Base-by-base conservation (phyloP, 176 grass and related monocot species). In the Triticum monococcum region DNA sequence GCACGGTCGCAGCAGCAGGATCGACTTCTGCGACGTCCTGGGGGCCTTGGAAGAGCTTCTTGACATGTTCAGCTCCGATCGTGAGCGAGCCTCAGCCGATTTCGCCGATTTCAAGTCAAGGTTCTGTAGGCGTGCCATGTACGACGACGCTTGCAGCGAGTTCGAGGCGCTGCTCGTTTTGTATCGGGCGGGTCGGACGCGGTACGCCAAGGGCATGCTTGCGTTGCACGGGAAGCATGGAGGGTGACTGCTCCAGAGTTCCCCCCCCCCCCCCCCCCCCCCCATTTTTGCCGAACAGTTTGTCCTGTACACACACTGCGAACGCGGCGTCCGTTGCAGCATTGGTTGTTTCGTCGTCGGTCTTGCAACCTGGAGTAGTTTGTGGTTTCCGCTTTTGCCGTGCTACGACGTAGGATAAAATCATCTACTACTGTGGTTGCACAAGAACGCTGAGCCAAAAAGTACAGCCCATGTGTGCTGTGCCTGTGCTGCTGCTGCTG, bases 181-280 rank as follows among this genome's bases (percentile, higher is more conserved):
- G 83, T 96, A 99, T 10, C 89, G 87, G 72, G 64, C 68, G 56
- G 68, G 77, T 50, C 93, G 94, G 78, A 92, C 61, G 16, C 94
- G 84, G 64, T 96, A 96, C 81, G 89, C 60, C 90, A 87, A 67
- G 80, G 94, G 97, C 62, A 98, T 94, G 92, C 25, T 94, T 36
- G 85, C 76, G 46, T 79, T 98, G 52, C 90, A 96, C 77, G 77
- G 89, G 25, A 87, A 43, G 64, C 50, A 54, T 2, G 50, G 50
- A 18, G 14, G 45, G 12, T 48, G 0, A 13, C 45, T 14, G 45
- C 45, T 14, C 45, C 4, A 13, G 45, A 48, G 12, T 4, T 13
- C 9, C 43, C 28, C n/a, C 28, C 11, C 43, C 10, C 28, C 11
- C 43, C 10, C 43, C 28, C n/a, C 9, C 43, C 28, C n/a, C 28